Evolutionary conservation across 495 filamentous ascomycete genomes (phyloP), one percentile per base, ranked within the genome.

Genomic region (Xylaria curta): DNA sequence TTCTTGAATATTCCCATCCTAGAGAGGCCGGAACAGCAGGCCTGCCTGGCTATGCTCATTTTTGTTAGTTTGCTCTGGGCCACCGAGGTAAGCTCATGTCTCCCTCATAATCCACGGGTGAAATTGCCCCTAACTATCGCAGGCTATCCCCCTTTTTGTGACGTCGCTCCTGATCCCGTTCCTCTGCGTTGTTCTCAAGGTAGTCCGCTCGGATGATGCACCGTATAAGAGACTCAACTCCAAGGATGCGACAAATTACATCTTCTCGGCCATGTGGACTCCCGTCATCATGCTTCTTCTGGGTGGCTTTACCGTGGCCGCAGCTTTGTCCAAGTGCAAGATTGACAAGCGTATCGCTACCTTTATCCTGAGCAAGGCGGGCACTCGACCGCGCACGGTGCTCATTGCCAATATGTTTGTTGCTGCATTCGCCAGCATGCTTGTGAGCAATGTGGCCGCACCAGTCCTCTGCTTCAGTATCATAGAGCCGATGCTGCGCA

Each of bases 401-500:
- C 87, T 99, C 15, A 76, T 99, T 31, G 94, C 95, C 33, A 97
- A 94, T 81, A 99, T 99, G 96, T 97, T 97, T 75, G 96, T 99
- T 56, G 96, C 96, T 72, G 95, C 95, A 82, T 95, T 98, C 78
- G 89, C 95, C 46, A 97, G 94, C 74, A 99, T 99, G 96, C 95
- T 97, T 88, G 98, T 99, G 77, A 97, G 93, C 80, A 99, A 99
- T 74, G 96, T 99, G 44, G 96, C 96, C 21, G 95, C 97, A 5
- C 96, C 96, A 0, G 96, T 99, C n/a, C 88, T 99, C 10, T 99
- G 97, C 85, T 98, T 94, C 78, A 97, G 94, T 19, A 98, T 98
- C 80, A 94, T 97, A 73, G 93, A 96, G 90, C 96, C 96, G 36
- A 91, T 99, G 80, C 85, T 99, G 49, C 94, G 96, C 46, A 98